phyloP scores from a whole-genome alignment of 345 rosid genomes.

The Dipteronia sinensis region DNA sequence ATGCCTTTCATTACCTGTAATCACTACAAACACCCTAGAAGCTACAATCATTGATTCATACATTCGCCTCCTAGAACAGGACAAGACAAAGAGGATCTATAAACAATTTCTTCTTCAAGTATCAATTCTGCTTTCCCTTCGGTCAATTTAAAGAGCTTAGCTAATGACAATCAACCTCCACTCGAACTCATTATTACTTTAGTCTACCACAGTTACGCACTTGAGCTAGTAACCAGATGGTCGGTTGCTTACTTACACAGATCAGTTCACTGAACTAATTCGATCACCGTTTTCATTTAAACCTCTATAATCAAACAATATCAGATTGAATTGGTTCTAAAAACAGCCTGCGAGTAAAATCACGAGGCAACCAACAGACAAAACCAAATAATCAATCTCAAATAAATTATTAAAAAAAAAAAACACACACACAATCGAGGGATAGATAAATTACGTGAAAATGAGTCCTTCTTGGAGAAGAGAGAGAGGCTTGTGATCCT shows the following conservation, averaged over 20 bases:
- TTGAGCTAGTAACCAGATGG: not conserved
- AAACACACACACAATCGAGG: not conserved
- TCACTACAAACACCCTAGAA: too few species aligned
- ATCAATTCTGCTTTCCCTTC: not conserved
- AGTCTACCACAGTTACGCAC: not conserved
- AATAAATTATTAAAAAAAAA: not conserved
- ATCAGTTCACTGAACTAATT: not conserved
- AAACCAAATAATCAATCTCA: not conserved
- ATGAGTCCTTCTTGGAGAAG: conserved; percentile 47
- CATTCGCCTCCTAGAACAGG: too few species aligned
- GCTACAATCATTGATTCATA: too few species aligned
- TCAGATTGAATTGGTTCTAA: not conserved
- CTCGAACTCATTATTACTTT: not conserved
- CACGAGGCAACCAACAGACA: not conserved
- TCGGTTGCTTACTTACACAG: too few species aligned
- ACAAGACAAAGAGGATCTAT: not conserved
- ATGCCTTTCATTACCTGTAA: too few species aligned
- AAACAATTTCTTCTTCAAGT: not conserved
- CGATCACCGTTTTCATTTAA: not conserved
- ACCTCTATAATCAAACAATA: not conserved
- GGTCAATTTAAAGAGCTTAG: not conserved
- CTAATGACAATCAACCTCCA: not conserved
- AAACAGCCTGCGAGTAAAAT: not conserved
- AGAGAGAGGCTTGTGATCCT: conserved; percentile 45
- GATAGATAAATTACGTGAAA: conserved; percentile 44